Base-by-base conservation (phyloP, 1,284 basidiomycete species). In the Schizophyllum commune region DNA sequence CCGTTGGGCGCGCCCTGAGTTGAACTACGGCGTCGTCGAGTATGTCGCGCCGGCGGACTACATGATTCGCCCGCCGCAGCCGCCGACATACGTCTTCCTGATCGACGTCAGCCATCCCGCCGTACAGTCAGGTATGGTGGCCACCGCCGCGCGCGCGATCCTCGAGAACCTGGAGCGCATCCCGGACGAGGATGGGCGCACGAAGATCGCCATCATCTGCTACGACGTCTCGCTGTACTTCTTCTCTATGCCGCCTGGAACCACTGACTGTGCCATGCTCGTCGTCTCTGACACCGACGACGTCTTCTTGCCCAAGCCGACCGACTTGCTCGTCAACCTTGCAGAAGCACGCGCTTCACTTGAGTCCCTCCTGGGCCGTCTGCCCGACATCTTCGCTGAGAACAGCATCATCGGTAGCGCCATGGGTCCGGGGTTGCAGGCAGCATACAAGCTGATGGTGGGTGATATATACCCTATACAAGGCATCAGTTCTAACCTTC, bases 1-100 rank as follows among this genome's bases (percentile, higher is more conserved):
- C 75, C 81, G 97, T 62, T 99, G 96, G 94, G 79, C 86, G 56
- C 88, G 97, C 64, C 86, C 92, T 6, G 97, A 99, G 77, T 83
- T 99, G 63, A 98, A 97, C 72, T 86, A 94, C 73, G 85, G 88
- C 57, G 92, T 92, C 19, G 94, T 99, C 63, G 97, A 99, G 74
- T 99, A 91, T 71, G 91, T 99, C 63, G 97, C 97, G 2, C 96
- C 97, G 8, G 96, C 96, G 1, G 97, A 99, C 77, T 99, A 99
- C 77, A 98, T 99, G 96, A 95, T 95, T 69, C 91, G 97, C 65
- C 92, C 97, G 17, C 97, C 97, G 52, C 97, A 98, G 74, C 94
- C 97, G 11, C 94, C 96, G 17, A 93, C 97, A 59, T 98, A 98
- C 75, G 86, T 96, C 60, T 98, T 99, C 81, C 83, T 99, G 69